Percentiles rank a stretch among this genome's conserved stretches.
phyloP scores from a whole-genome alignment of 1,284 basidiomycete genomes.

The Sparassis latifolia region DNA sequence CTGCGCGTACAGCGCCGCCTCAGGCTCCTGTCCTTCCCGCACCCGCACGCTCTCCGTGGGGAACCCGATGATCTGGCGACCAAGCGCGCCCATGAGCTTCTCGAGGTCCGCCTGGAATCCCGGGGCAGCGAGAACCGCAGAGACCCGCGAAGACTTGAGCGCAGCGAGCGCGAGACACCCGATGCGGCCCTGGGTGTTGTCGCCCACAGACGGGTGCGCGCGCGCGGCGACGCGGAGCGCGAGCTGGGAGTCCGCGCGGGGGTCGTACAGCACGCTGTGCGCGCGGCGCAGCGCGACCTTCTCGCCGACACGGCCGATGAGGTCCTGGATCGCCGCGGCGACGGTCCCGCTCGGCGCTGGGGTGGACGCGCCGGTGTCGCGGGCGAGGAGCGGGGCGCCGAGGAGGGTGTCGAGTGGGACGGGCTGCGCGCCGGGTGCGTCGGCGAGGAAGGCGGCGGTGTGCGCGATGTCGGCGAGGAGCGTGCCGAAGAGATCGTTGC shows the following conservation, averaged over 20 bases:
- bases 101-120: conserved; percentile 47
- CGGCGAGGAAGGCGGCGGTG: conserved; percentile 78
- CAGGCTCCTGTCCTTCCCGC: conserved; percentile 35
- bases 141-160: conserved; percentile 42
- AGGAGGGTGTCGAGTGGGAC: conserved; percentile 49
- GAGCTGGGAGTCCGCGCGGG: conserved; percentile 36
- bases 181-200: conserved; percentile 55
- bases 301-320: conserved; percentile 85
- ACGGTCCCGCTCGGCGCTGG: conserved; percentile 40
- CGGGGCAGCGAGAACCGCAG: conserved; percentile 35
- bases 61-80: conserved; percentile 84
- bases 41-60: conserved; percentile 58
- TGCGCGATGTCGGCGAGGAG: conserved; percentile 81
- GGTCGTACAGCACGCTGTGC: conserved; percentile 57
- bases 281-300: conserved; percentile 81
- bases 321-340: conserved; percentile 69
- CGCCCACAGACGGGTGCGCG: conserved; percentile 56
- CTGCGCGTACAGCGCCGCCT: conserved; percentile 72
- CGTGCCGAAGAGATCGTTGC: conserved; percentile 79
- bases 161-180: conserved; percentile 64
- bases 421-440: conserved; percentile 34
- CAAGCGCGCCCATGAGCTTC: conserved; percentile 69
- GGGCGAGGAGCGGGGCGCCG: conserved; percentile 60
- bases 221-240: conserved; percentile 73
- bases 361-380: conserved; percentile 26